These are phyloP conservation scores for Athelia psychrophila DNA, from an alignment of 1,284 basidiomycete genomes.

Conservation along the genomic window DNA sequence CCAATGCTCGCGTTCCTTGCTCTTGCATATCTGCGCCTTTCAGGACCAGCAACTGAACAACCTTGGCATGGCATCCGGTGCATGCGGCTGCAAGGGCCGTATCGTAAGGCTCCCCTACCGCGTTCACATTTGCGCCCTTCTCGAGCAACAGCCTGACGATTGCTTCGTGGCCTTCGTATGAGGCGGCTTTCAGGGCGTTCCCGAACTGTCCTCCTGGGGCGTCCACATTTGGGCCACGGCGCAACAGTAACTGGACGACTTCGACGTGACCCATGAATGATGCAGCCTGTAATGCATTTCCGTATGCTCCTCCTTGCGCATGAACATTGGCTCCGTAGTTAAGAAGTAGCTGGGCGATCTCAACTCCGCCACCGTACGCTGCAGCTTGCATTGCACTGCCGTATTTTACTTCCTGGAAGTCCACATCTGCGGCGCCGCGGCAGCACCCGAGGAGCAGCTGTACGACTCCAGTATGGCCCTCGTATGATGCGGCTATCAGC, in stretches of 20 bases:
- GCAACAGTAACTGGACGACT: constrained; percentile 3
- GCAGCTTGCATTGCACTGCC: constrained; percentile 5
- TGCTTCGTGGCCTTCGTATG: not conserved
- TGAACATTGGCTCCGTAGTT: constrained; percentile 7
- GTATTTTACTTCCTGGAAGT: not conserved
- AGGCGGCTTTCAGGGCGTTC: constrained; percentile 8
- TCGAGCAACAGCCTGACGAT: too few relatives aligned
- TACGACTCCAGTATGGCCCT: not conserved
- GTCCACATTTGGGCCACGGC: too few relatives aligned
- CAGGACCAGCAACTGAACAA: too few relatives aligned
- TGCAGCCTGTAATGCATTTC: constrained; percentile 8
- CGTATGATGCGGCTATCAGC: not conserved
- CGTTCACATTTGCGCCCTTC: too few relatives aligned
- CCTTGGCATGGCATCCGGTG: too few relatives aligned
- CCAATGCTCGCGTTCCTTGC: too few relatives aligned
- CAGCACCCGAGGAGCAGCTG: not conserved
- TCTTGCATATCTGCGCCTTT: too few relatives aligned
- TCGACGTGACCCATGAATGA: constrained; percentile 5
- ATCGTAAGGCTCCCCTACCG: too few relatives aligned
- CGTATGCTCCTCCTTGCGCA: not conserved
- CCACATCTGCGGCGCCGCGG: not conserved
- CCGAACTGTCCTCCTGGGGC: constrained; percentile 2
- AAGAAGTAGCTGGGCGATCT: constrained; percentile 5
- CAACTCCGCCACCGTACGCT: not conserved
- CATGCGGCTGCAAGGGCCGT: too few relatives aligned